Percentiles rank a stretch among this genome's conserved stretches.
These are phyloP conservation scores for Xylaria bambusicola DNA, from an alignment of 495 filamentous ascomycete genomes.

Conservation along the genomic window DNA sequence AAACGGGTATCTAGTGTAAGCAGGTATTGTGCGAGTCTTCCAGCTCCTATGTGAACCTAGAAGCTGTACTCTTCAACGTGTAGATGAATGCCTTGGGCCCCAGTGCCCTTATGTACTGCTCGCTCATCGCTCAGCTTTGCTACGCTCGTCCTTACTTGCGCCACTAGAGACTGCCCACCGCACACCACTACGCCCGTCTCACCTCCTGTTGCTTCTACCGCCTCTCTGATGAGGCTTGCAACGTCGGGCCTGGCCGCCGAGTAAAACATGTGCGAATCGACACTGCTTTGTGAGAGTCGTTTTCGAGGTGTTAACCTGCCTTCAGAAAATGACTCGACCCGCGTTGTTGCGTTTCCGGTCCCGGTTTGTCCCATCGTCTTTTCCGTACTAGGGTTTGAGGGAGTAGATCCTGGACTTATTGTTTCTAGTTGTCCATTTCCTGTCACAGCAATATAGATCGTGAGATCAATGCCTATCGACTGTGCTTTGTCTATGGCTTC, in stretches of 20 bases:
- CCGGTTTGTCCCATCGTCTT: too few relatives aligned
- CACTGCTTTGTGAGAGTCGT: conserved; percentile 31
- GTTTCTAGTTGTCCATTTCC: conserved; percentile 34
- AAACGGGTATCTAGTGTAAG: too few relatives aligned
- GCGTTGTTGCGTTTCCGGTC: too few relatives aligned
- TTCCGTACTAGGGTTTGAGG: conserved; percentile 17
- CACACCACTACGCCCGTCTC: conserved; percentile 85
- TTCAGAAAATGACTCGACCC: background rate
- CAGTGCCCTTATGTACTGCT: conserved; percentile 87
- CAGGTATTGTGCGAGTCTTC: too few relatives aligned
- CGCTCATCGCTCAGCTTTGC: conserved; percentile 78
- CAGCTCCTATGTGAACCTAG: conserved; percentile 17
- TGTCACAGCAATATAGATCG: conserved; percentile 59
- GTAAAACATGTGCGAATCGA: conserved; percentile 45
- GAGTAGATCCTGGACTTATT: conserved; percentile 6
- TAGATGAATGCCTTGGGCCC: conserved; percentile 70
- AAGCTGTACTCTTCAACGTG: conserved; percentile 54
- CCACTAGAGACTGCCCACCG: conserved; percentile 67
- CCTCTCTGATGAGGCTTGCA: conserved; percentile 43
- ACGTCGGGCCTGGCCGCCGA: conserved; percentile 45
- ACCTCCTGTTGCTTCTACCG: conserved; percentile 73
- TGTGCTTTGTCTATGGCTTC: conserved; percentile 57
- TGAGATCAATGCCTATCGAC: conserved; percentile 46
- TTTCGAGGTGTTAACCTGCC: conserved; percentile 21
- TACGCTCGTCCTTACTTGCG: conserved; percentile 65